phyloP scores from a whole-genome alignment of 495 filamentous ascomycete genomes.

The Penicillium manginii region DNA sequence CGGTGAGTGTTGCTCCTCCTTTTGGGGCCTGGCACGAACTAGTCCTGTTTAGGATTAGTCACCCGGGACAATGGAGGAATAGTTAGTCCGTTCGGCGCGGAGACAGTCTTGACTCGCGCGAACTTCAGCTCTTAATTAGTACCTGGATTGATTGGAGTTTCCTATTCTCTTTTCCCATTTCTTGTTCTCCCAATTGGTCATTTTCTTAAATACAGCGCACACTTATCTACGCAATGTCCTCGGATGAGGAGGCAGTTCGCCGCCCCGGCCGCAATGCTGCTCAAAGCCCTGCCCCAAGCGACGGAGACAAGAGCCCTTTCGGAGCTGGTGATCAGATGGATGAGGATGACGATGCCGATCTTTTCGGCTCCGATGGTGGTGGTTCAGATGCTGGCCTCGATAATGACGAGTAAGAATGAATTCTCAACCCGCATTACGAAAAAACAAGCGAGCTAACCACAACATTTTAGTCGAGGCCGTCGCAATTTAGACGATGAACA shows the following conservation, averaged over 20 bases:
- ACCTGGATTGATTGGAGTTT: no score
- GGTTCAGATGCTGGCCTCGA: constrained; percentile 47
- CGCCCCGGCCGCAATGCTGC: constrained; percentile 40
- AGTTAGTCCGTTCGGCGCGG: constrained; percentile 14
- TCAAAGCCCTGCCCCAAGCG: constrained; percentile 39
- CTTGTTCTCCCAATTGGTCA: no score
- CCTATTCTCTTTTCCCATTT: no score
- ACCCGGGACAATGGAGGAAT: constrained; percentile 10
- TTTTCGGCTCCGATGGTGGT: constrained; percentile 64
- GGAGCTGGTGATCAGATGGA: constrained; percentile 48
- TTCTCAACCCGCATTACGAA: constrained; percentile 24
- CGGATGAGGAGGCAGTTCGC: constrained; percentile 48
- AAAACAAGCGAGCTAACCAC: constrained; percentile 10
- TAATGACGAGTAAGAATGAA: constrained; percentile 35
- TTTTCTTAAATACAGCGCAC: no score
- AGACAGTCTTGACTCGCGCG: no score
- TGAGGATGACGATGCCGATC: constrained; percentile 58
- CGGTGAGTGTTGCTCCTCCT: constrained; percentile 18
- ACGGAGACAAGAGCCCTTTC: constrained; percentile 21
- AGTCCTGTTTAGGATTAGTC: constrained; percentile 12
- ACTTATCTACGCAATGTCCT: constrained; percentile 36
- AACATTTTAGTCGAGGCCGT: constrained; percentile 44
- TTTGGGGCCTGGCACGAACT: constrained; percentile 13
- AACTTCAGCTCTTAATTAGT: no score
- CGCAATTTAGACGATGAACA: constrained; percentile 73